Evolutionary conservation across 192 early-diverging fungal genomes (phyloP).

Genomic region (Backusella macrospora): DNA sequence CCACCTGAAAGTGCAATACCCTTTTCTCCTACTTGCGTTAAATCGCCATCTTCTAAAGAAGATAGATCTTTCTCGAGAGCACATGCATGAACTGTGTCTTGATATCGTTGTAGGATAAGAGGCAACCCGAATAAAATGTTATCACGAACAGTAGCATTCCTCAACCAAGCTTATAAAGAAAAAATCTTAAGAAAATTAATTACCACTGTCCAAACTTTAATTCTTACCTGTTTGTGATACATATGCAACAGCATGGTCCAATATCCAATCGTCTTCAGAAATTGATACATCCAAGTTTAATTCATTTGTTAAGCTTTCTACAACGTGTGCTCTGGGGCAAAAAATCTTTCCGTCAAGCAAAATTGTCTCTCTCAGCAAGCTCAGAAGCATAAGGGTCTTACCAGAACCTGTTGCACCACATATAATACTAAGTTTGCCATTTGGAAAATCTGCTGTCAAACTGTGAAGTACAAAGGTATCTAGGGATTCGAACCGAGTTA

Average conservation of each 20-base stretch:
- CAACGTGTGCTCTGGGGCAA: slow-evolving; percentile 35
- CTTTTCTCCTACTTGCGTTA: slow-evolving; percentile 77
- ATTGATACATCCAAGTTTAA: slow-evolving; percentile 12
- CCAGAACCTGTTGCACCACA: slow-evolving; percentile 85
- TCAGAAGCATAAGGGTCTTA: slow-evolving; percentile 81
- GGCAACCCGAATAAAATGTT: slow-evolving; percentile 72
- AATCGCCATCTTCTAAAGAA: slow-evolving; percentile 57
- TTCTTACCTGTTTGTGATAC: slow-evolving; percentile 57
- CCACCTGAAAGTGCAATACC: slow-evolving; percentile 84
- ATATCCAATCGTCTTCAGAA: slow-evolving; percentile 37
- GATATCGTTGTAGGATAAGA: slow-evolving; percentile 56
- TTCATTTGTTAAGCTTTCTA: slow-evolving; percentile 13
- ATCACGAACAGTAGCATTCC: slow-evolving; percentile 66
- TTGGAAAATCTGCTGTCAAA: slow-evolving; percentile 50
- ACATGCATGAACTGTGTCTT: slow-evolving; percentile 57
- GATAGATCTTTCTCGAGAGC: slow-evolving; percentile 62
- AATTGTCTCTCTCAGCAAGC: slow-evolving; percentile 73
- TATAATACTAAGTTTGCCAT: slow-evolving; percentile 51
- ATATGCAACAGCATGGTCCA: slow-evolving; percentile 71
- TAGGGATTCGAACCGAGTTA: slow-evolving; percentile 13
- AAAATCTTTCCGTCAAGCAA: slow-evolving; percentile 41
- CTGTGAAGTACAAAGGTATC: slow-evolving; percentile 49
- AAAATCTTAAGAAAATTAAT: neutral
- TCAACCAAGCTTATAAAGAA: slow-evolving; percentile 55
- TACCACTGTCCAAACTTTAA: neutral